phyloP scores from a whole-genome alignment of 768 basidiomycete genomes.

The Boletus patriciae region DNA sequence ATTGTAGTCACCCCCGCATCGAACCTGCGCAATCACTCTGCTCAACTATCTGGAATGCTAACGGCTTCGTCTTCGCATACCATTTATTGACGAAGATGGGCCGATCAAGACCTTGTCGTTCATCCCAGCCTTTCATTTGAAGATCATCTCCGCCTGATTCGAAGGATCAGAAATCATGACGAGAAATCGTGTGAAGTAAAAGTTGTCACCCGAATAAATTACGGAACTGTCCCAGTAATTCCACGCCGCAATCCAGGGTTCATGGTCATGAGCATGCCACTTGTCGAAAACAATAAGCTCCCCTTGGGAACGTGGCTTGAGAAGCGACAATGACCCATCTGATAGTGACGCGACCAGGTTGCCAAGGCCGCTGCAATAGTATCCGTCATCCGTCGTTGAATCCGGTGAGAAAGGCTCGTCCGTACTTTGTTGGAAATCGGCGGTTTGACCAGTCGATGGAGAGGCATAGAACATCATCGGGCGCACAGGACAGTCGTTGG shows the following conservation, averaged over 20 bases:
- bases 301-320: slow-evolving; percentile 47
- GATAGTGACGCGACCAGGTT: slow-evolving; percentile 81
- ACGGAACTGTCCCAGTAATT: slow-evolving; percentile 80
- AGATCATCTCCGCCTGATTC: slow-evolving; percentile 89
- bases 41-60: neutral
- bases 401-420: slow-evolving; percentile 3
- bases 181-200: neutral
- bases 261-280: slow-evolving; percentile 91
- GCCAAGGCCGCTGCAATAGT: slow-evolving; percentile 44
- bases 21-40: slow-evolving; percentile 54
- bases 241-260: slow-evolving; percentile 94
- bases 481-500: slow-evolving; percentile 48
- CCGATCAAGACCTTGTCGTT: slow-evolving; percentile 56
- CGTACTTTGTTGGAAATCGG: slow-evolving; percentile 48
- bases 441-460: slow-evolving; percentile 94
- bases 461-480: slow-evolving; percentile 70
- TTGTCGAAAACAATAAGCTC: slow-evolving; percentile 48
- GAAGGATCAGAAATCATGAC: neutral
- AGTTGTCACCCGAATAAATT: slow-evolving; percentile 76
- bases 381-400: neutral
- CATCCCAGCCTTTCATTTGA: slow-evolving; percentile 88
- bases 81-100: slow-evolving; percentile 75
- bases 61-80: slow-evolving; percentile 35
- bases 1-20: slow-evolving; percentile 92
- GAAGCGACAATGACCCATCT: slow-evolving; percentile 67